Percentiles rank a stretch among this genome's conserved stretches.
Conservation (phyloP, 805 yeast genomes). For the Zygosaccharomyces lentus region DNA sequence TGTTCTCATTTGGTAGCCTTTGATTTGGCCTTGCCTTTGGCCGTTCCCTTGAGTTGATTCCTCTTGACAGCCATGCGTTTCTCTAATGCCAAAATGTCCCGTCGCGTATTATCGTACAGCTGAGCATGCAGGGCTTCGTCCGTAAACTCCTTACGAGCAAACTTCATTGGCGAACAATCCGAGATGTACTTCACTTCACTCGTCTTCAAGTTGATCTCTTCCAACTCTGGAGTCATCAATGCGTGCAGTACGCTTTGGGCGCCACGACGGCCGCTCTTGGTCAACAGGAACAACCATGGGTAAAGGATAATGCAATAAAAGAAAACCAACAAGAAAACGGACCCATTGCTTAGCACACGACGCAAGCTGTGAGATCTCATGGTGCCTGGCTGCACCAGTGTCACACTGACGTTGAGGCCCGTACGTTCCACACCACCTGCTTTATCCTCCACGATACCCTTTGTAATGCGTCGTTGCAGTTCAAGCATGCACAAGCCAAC, state of each 20-base stretch:
- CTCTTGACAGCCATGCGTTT: constrained; percentile 66
- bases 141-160: constrained; percentile 59
- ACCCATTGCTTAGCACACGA: constrained; percentile 72
- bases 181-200: constrained; percentile 47
- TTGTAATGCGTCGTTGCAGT: constrained; percentile 60
- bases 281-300: constrained; percentile 79
- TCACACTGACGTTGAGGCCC: constrained; percentile 62
- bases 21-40: background rate
- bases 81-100: constrained; percentile 56
- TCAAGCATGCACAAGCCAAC: constrained; percentile 73
- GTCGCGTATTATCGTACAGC: constrained; percentile 58
- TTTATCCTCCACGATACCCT: constrained; percentile 59
- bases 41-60: constrained; percentile 32
- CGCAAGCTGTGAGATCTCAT: constrained; percentile 86
- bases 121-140: constrained; percentile 57
- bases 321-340: constrained; percentile 56
- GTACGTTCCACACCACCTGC: constrained; percentile 24
- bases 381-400: constrained; percentile 85
- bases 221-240: constrained; percentile 65
- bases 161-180: constrained; percentile 57
- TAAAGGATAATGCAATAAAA: constrained; percentile 55
- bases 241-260: constrained; percentile 73
- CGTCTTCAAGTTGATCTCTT: constrained; percentile 57
- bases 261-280: constrained; percentile 74
- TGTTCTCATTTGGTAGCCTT: constrained; percentile 1